Conservation (phyloP, 2,329 filamentous ascomycete genomes). For the Orbilia javanica region DNA sequence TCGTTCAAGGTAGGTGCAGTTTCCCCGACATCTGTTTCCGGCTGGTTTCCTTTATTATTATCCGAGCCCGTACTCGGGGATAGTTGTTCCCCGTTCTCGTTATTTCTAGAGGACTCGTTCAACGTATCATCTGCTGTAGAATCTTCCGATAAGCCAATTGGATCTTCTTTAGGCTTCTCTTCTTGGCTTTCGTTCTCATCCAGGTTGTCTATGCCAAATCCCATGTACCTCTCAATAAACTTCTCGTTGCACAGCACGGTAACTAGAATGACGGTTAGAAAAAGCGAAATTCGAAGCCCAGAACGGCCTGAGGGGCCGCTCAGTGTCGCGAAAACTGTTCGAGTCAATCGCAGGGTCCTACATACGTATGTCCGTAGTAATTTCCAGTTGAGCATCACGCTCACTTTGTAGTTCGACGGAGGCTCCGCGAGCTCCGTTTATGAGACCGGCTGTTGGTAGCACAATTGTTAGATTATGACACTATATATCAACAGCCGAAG, state of each 20-base stretch:
- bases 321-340: not conserved
- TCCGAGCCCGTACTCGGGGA: not conserved
- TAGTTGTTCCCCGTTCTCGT: not conserved
- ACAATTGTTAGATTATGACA: not conserved
- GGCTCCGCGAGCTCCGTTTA: conserved; percentile 31
- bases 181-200: not conserved
- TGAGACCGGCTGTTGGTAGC: conserved; percentile 29
- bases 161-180: not conserved
- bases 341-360: not conserved
- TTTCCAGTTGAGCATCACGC: conserved; percentile 45
- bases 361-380: conserved; percentile 38
- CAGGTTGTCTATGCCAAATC: not conserved
- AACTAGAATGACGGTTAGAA: conserved; percentile 29
- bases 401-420: conserved; percentile 44
- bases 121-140: not conserved
- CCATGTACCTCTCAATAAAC: conserved; percentile 34
- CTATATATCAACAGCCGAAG: not conserved
- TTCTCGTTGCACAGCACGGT: conserved; percentile 20
- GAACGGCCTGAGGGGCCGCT: not conserved
- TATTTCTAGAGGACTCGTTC: not conserved
- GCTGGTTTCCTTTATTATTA: not conserved
- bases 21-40: not conserved
- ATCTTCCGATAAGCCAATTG: not conserved
- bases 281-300: too few species aligned
- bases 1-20: not conserved